These are phyloP conservation scores for Asparagopsis taxiformis DNA, from an alignment of 31 red algal genomes.

Conservation along the genomic window DNA sequence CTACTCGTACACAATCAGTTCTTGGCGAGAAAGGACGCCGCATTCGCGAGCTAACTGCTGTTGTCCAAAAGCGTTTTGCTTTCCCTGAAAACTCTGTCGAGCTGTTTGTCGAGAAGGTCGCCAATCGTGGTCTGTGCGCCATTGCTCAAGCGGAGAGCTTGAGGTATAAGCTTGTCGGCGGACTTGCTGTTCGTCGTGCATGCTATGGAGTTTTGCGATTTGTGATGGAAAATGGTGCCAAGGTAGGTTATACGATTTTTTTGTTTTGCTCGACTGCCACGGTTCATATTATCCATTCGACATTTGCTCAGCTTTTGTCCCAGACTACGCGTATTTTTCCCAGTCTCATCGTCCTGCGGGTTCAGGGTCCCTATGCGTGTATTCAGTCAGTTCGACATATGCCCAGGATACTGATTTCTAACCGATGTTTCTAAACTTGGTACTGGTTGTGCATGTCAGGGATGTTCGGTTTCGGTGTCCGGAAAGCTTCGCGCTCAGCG, in stretches of 20 bases:
- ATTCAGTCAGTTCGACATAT: too few species aligned
- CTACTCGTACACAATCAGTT: constrained; percentile 92
- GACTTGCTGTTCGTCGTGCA: constrained; percentile 91
- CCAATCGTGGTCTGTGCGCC: constrained; percentile 91
- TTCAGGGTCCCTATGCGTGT: too few species aligned
- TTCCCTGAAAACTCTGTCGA: constrained; percentile 86
- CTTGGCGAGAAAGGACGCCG: constrained; percentile 92
- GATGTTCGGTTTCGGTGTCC: constrained; percentile 87
- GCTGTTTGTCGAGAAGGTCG: constrained; percentile 93
- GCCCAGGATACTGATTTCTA: too few species aligned
- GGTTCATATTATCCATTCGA: too few species aligned
- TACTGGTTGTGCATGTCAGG: too few species aligned
- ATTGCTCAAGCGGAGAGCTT: constrained; percentile 98
- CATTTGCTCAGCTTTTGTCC: too few species aligned
- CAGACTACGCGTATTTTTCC: too few species aligned
- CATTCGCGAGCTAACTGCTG: constrained; percentile 95
- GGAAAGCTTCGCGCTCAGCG: constrained; percentile 97
- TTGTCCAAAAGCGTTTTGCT: constrained; percentile 97
- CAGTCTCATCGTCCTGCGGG: too few species aligned
- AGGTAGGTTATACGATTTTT: constrained; percentile 34
- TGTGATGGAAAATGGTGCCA: constrained; percentile 97
- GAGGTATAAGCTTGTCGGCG: constrained; percentile 97
- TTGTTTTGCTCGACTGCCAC: too few species aligned
- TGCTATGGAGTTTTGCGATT: constrained; percentile 98
- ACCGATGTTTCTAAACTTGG: too few species aligned